phyloP scores from a whole-genome alignment of 305 asterid species.

The Fraxinus sp. region DNA sequence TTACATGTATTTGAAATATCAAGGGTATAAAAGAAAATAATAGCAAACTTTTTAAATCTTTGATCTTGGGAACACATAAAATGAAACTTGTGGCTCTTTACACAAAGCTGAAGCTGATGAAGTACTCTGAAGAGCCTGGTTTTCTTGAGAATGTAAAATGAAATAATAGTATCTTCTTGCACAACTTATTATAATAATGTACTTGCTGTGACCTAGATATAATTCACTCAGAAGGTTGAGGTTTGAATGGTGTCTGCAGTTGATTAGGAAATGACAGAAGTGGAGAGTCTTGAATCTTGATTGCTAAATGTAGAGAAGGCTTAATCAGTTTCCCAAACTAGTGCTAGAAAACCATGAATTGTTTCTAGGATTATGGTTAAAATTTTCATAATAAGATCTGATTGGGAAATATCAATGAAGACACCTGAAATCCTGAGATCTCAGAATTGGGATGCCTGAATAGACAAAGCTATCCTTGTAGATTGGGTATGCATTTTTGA shows the following conservation, averaged over 20 bases:
- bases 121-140: not conserved
- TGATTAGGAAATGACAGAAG: not conserved
- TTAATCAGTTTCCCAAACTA: not conserved
- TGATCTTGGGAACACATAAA: not conserved
- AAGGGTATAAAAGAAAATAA: slow-evolving; percentile 4
- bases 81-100: slow-evolving; percentile 12
- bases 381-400: not conserved
- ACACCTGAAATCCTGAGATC: not conserved
- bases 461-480: not conserved
- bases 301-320: not conserved
- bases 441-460: not conserved
- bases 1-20: not conserved
- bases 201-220: slow-evolving; percentile 5
- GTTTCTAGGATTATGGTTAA: not conserved
- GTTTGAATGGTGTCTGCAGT: not conserved
- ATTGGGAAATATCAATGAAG: not conserved
- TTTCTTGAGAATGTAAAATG: slow-evolving; percentile 11
- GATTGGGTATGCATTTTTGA: not conserved
- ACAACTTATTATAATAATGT: not conserved
- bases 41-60: slow-evolving; percentile 1
- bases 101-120: slow-evolving; percentile 11
- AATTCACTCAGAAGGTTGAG: not conserved
- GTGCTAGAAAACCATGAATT: not conserved
- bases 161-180: not conserved
- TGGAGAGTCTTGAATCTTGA: not conserved